Conservation (phyloP, 1,284 basidiomycete genomes). For the Lentinus polychrous region DNA sequence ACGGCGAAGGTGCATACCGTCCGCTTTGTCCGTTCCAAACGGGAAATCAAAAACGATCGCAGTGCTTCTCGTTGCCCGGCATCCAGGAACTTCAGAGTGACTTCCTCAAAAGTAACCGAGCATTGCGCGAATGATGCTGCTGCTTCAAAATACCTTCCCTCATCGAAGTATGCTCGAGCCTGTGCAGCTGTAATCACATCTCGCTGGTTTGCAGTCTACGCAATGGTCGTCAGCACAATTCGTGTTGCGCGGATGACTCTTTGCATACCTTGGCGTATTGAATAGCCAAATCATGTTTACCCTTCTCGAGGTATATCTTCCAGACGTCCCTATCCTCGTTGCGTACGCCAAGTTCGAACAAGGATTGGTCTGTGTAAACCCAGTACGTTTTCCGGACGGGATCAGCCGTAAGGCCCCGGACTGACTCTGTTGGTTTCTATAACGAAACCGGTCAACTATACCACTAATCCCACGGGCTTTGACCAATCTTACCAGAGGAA, state of each 20-base stretch:
- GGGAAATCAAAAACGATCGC: conserved; percentile 83
- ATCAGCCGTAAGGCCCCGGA: conserved; percentile 75
- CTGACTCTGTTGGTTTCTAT: conserved; percentile 68
- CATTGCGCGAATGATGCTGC: conserved; percentile 90
- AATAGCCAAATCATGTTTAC: conserved; percentile 73
- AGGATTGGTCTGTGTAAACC: conserved; percentile 86
- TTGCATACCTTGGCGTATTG: conserved; percentile 71
- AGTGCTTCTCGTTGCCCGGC: conserved; percentile 89
- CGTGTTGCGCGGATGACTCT: conserved; percentile 1
- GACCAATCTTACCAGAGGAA: conserved; percentile 61
- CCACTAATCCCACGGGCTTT: background rate
- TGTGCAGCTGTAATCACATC: conserved; percentile 83
- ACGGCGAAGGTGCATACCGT: conserved; percentile 43
- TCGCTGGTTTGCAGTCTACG: conserved; percentile 75
- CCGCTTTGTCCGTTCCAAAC: conserved; percentile 78
- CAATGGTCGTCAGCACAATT: conserved; percentile 5
- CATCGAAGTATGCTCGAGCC: conserved; percentile 78
- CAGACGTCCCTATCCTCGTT: conserved; percentile 95
- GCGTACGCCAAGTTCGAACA: conserved; percentile 83
- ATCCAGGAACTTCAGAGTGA: conserved; percentile 87
- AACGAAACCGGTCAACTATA: background rate
- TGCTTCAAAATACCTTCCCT: conserved; percentile 83
- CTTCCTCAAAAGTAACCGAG: conserved; percentile 87
- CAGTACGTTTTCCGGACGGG: conserved; percentile 88
- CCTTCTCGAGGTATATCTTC: conserved; percentile 83